Percentiles rank a stretch among this genome's conserved stretches.
Conservation (phyloP, 192 early-diverging fungal genomes). For the Borealophlyctis nickersoniae region DNA sequence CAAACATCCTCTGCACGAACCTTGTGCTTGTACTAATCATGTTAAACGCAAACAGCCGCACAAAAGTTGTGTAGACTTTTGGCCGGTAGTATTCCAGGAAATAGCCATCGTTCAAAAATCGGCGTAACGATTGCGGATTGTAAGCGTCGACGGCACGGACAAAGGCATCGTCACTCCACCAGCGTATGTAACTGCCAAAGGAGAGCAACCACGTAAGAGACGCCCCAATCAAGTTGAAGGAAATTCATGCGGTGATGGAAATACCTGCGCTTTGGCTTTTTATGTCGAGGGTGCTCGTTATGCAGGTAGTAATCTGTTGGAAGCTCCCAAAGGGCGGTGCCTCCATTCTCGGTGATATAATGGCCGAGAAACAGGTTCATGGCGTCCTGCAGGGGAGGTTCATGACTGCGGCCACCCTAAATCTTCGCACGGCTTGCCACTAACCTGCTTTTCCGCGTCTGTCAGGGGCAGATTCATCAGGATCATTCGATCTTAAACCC, state of each 20-base stretch:
- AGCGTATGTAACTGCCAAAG: slow-evolving; percentile 29
- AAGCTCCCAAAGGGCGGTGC: slow-evolving; percentile 72
- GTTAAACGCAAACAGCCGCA: slow-evolving; percentile 73
- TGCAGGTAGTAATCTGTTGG: slow-evolving; percentile 75
- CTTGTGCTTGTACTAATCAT: slow-evolving; percentile 74
- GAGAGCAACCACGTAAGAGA: neutral
- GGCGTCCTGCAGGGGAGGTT: slow-evolving; percentile 51
- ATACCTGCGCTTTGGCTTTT: slow-evolving; percentile 46
- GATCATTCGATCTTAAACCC: neutral
- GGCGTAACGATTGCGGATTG: neutral
- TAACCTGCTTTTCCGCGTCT: slow-evolving; percentile 91
- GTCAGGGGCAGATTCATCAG: neutral
- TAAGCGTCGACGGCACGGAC: neutral
- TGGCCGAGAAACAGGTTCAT: slow-evolving; percentile 80
- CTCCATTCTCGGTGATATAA: slow-evolving; percentile 35
- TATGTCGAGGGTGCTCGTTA: slow-evolving; percentile 55
- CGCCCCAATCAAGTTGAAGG: too few species aligned
- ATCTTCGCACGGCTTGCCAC: too few species aligned
- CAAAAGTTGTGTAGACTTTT: slow-evolving; percentile 70
- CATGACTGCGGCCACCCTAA: too few species aligned
- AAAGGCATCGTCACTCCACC: slow-evolving; percentile 24
- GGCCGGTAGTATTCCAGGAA: slow-evolving; percentile 90
- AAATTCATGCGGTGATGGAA: too few species aligned
- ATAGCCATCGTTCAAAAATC: slow-evolving; percentile 44
- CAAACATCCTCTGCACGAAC: slow-evolving; percentile 11